Conservation (phyloP, 2,329 filamentous ascomycete genomes). For the Monosporascus sp. region DNA sequence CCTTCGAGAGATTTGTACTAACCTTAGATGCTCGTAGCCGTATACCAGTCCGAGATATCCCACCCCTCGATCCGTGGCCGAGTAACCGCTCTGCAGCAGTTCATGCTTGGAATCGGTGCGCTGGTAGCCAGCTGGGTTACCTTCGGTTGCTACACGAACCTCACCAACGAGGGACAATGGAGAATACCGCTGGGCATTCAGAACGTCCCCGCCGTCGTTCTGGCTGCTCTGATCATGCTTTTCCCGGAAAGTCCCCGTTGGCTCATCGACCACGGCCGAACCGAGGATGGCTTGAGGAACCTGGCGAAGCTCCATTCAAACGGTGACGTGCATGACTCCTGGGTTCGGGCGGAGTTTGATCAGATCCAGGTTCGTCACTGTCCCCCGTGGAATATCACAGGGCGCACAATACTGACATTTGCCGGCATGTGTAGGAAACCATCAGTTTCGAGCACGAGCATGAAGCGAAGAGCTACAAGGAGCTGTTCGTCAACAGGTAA, state of each 20-base stretch:
- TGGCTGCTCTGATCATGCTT: conserved; percentile 57
- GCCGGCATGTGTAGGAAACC: conserved; percentile 20
- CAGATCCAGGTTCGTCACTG: conserved; percentile 55
- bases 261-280: conserved; percentile 67
- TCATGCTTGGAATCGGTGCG: conserved; percentile 74
- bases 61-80: conserved; percentile 73
- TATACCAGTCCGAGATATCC: conserved; percentile 75
- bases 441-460: conserved; percentile 63
- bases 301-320: conserved; percentile 66
- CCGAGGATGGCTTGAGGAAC: conserved; percentile 59
- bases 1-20: not conserved
- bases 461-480: conserved; percentile 63
- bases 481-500: conserved; percentile 57
- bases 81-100: conserved; percentile 72
- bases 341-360: conserved; percentile 66
- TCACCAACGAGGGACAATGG: conserved; percentile 34
- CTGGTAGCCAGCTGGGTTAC: conserved; percentile 69
- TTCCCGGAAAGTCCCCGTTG: conserved; percentile 72
- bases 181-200: conserved; percentile 64
- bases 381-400: not conserved
- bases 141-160: conserved; percentile 45
- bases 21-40: conserved; percentile 30
- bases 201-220: conserved; percentile 59
- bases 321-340: conserved; percentile 59
- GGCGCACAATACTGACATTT: not conserved